A percentile compares a stretch with the other conserved stretches of the same genome.
Conservation (phyloP, 768 basidiomycete genomes). For the Mycena indigotica region DNA sequence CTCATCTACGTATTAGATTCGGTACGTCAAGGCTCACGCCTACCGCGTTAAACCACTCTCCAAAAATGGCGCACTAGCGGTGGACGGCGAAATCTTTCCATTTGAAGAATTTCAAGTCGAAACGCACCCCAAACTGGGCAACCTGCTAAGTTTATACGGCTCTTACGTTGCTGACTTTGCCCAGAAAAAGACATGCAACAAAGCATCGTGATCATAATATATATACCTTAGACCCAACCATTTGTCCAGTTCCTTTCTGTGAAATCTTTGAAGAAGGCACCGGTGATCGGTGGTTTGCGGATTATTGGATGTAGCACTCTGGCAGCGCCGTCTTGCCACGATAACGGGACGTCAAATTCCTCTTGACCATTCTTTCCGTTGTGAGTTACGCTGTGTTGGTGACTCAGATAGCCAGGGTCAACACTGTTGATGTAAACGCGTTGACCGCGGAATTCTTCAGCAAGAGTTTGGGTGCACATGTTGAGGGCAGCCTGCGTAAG, state of each 20-base stretch:
- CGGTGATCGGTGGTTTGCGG: slow-evolving; percentile 35
- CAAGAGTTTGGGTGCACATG: slow-evolving; percentile 41
- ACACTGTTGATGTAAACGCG: slow-evolving; percentile 37
- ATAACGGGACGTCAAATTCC: slow-evolving; percentile 28
- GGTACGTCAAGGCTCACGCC: slow-evolving; percentile 72
- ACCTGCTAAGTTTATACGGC: slow-evolving; percentile 64
- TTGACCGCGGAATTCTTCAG: slow-evolving; percentile 31
- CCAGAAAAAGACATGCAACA: neutral
- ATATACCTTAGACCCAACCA: slow-evolving; percentile 5
- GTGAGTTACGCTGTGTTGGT: slow-evolving; percentile 35
- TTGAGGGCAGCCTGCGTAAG: slow-evolving; percentile 35
- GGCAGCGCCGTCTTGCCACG: slow-evolving; percentile 38
- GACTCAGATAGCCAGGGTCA: slow-evolving; percentile 41
- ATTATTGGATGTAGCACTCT: slow-evolving; percentile 37
- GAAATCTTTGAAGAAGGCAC: slow-evolving; percentile 40
- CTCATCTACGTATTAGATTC: slow-evolving; percentile 45
- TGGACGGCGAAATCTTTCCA: slow-evolving; percentile 81
- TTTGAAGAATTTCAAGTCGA: slow-evolving; percentile 79
- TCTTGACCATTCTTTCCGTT: slow-evolving; percentile 23
- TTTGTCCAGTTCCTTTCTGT: slow-evolving; percentile 21
- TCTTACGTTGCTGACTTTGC: slow-evolving; percentile 60
- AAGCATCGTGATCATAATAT: neutral
- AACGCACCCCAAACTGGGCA: slow-evolving; percentile 67
- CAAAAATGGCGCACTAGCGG: slow-evolving; percentile 55
- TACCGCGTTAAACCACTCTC: slow-evolving; percentile 69